phyloP scores from a whole-genome alignment of 2,329 filamentous ascomycete species.

The Venturia asperata region DNA sequence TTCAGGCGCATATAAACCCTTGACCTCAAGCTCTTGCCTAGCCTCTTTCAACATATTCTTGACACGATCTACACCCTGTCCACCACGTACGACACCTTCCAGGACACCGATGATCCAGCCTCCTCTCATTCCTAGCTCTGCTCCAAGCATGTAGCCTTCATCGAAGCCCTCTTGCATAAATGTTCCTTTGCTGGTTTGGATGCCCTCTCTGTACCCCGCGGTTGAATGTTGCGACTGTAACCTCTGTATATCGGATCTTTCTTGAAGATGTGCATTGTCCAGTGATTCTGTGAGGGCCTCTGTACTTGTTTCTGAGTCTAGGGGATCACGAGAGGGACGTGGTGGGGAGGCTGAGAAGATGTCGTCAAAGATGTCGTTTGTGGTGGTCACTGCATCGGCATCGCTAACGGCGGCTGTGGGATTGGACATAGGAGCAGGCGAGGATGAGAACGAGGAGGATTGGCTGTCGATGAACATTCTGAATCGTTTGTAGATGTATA shows the following conservation, averaged over 20 bases:
- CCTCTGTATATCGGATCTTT: conserved; percentile 60
- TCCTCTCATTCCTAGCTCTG: conserved; percentile 65
- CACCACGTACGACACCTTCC: conserved; percentile 55
- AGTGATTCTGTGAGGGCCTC: neutral
- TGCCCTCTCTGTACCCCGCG: conserved; percentile 83
- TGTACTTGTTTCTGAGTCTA: neutral
- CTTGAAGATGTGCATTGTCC: neutral
- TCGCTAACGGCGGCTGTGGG: neutral
- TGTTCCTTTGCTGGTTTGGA: conserved; percentile 65
- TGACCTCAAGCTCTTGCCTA: conserved; percentile 52
- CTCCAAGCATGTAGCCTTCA: conserved; percentile 79
- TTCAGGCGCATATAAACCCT: conserved; percentile 55
- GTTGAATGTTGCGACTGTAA: conserved; percentile 72
- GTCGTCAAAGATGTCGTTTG: conserved; percentile 8
- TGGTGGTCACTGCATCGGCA: neutral
- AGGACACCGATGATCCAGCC: conserved; percentile 71
- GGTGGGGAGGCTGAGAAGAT: conserved; percentile 9
- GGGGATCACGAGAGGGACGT: neutral
- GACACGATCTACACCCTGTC: conserved; percentile 20
- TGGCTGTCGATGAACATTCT: neutral
- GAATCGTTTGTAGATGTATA: neutral
- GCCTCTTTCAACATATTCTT: conserved; percentile 39
- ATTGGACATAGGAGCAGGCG: neutral
- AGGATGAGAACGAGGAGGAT: neutral
- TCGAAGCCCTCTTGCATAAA: conserved; percentile 86